A percentile compares a stretch with the other conserved stretches of the same genome.
Conservation (phyloP, 768 basidiomycete species). For the Boletus subparvulus region DNA sequence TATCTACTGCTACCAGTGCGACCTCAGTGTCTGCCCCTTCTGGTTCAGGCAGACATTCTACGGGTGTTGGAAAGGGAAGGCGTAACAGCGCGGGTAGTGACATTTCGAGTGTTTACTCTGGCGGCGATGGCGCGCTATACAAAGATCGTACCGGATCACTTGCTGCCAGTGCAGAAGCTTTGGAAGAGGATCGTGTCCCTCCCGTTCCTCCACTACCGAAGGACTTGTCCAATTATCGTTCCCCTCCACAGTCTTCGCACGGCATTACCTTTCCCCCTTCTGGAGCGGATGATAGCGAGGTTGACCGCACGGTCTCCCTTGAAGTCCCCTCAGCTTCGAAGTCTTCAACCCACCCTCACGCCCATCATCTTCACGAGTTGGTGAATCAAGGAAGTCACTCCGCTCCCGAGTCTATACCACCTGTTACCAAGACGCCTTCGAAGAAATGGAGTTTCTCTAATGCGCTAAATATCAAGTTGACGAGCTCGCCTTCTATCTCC, state of each 20-base stretch:
- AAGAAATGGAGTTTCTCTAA: slow-evolving; percentile 97
- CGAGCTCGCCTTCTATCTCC: slow-evolving; percentile 61
- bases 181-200: slow-evolving; percentile 72
- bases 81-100: slow-evolving; percentile 89
- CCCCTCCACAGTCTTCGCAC: slow-evolving; percentile 62
- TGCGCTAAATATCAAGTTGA: slow-evolving; percentile 73
- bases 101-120: slow-evolving; percentile 70
- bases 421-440: slow-evolving; percentile 73
- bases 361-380: slow-evolving; percentile 41
- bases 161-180: slow-evolving; percentile 55
- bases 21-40: slow-evolving; percentile 67
- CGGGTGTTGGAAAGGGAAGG: slow-evolving; percentile 53
- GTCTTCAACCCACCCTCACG: slow-evolving; percentile 26
- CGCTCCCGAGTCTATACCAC: slow-evolving; percentile 44
- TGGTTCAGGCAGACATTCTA: slow-evolving; percentile 70
- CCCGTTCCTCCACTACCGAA: slow-evolving; percentile 93
- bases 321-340: slow-evolving; percentile 46
- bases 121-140: slow-evolving; percentile 54
- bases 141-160: slow-evolving; percentile 70
- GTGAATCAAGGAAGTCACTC: slow-evolving; percentile 37
- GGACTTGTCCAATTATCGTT: slow-evolving; percentile 75
- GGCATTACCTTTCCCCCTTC: slow-evolving; percentile 50
- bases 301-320: slow-evolving; percentile 48
- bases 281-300: slow-evolving; percentile 45
- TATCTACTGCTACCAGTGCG: slow-evolving; percentile 73